Evolutionary conservation across 2,329 filamentous ascomycete genomes (phyloP).

Genomic region (Paecilomyces sp.): DNA sequence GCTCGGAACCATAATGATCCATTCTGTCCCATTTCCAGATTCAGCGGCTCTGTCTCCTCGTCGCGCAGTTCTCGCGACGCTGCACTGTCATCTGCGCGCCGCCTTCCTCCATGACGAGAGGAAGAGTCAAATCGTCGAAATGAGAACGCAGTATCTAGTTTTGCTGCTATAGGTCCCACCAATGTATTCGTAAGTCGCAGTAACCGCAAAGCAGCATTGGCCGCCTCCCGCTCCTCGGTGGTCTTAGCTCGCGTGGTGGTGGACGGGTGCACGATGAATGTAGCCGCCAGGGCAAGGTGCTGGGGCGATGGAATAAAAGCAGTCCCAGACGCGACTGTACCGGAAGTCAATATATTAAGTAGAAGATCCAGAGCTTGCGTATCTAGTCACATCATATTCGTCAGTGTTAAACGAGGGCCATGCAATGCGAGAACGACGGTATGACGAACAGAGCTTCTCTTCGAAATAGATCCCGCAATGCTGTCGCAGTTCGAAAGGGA

Average conservation of each 20-base stretch:
- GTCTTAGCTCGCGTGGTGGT: constrained; percentile 67
- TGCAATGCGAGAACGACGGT: constrained; percentile 1
- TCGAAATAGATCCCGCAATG: constrained; percentile 68
- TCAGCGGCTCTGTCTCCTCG: constrained; percentile 47
- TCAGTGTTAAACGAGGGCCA: background rate
- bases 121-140: constrained; percentile 46
- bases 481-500: constrained; percentile 58
- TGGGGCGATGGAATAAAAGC: constrained; percentile 61
- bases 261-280: constrained; percentile 72
- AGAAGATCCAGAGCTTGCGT: constrained; percentile 57
- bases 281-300: constrained; percentile 70
- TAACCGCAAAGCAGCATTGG: constrained; percentile 62
- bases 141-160: constrained; percentile 63
- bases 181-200: constrained; percentile 59
- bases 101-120: constrained; percentile 23
- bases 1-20: constrained; percentile 67
- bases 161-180: constrained; percentile 63
- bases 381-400: constrained; percentile 32
- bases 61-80: constrained; percentile 15
- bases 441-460: constrained; percentile 58
- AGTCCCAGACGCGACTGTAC: constrained; percentile 33
- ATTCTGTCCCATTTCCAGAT: constrained; percentile 54
- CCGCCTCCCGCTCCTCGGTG: constrained; percentile 53
- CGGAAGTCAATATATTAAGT: constrained; percentile 32
- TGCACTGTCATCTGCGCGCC: constrained; percentile 14